Evolutionary conservation across 163 green algal species (phyloP).

Genomic region (Chlamydomonas reinhardtii): DNA sequence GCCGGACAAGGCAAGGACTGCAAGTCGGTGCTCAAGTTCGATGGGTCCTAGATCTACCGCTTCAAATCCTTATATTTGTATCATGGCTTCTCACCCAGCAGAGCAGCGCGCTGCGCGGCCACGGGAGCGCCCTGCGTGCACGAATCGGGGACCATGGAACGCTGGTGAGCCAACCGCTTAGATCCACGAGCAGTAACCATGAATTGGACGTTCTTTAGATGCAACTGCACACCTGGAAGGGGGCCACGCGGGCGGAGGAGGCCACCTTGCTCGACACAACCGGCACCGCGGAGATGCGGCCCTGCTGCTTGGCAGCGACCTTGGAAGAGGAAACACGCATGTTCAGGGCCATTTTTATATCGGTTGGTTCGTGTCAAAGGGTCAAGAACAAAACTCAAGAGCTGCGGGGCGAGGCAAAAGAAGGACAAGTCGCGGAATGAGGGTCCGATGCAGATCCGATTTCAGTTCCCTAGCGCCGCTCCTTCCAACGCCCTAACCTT

Average conservation of each 20-base stretch:
- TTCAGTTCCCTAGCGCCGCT: too few species aligned
- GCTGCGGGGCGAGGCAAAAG: too few species aligned
- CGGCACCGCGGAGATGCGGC: slow-evolving; percentile 17
- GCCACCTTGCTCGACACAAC: slow-evolving; percentile 16
- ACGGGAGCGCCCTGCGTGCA: background rate
- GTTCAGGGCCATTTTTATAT: slow-evolving; percentile 32
- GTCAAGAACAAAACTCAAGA: too few species aligned
- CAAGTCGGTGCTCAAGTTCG: too few species aligned
- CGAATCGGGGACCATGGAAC: too few species aligned
- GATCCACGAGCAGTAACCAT: too few species aligned
- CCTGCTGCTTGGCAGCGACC: slow-evolving; percentile 33
- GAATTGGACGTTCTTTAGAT: too few species aligned
- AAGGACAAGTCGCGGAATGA: too few species aligned
- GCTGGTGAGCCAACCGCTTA: too few species aligned
- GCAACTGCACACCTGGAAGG: slow-evolving; percentile 48
- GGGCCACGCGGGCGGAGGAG: slow-evolving; percentile 17
- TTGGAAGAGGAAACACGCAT: slow-evolving; percentile 29
- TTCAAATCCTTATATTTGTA: background rate
- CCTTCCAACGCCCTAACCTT: too few species aligned
- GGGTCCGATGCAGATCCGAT: too few species aligned
- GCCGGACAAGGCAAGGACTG: background rate
- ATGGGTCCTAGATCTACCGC: slow-evolving; percentile 13
- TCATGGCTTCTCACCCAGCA: slow-evolving; percentile 14
- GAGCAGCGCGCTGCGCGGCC: slow-evolving; percentile 7
- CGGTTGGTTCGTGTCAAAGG: too few species aligned